Conservation (phyloP, 2,329 filamentous ascomycete genomes). For the Hymenoscyphus albidus region DNA sequence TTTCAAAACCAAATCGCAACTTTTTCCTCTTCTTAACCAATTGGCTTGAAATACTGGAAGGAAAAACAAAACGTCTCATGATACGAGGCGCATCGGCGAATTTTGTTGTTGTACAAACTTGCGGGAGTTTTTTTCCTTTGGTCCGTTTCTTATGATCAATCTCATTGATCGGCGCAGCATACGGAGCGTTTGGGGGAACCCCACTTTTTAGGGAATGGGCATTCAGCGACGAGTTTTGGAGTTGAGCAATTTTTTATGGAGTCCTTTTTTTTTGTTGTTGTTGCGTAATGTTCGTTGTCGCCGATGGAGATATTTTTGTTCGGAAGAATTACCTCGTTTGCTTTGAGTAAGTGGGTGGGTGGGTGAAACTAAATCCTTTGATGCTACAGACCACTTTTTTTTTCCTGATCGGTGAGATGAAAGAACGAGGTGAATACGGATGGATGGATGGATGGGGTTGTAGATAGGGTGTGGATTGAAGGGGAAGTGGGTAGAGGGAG, state of each 20-base stretch:
- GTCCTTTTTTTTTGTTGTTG: neutral
- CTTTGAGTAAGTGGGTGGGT: neutral
- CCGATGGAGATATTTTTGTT: neutral
- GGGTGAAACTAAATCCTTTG: neutral
- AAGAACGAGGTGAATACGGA: no score
- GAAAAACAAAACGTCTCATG: constrained; percentile 4
- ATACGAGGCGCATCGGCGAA: constrained; percentile 4
- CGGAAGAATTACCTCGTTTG: neutral
- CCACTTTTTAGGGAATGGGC: neutral
- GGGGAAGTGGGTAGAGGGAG: no score
- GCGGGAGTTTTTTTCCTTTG: constrained; percentile 2
- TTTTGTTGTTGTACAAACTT: no score
- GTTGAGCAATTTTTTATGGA: constrained; percentile 5
- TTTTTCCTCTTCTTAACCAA: constrained; percentile 1
- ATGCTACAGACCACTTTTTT: no score
- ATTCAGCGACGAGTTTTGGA: constrained; percentile 21
- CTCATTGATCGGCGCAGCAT: constrained; percentile 10
- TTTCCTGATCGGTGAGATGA: no score
- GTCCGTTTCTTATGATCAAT: neutral
- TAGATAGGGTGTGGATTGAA: no score
- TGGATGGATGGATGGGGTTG: no score
- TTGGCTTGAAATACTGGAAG: neutral
- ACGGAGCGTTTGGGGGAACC: constrained; percentile 6
- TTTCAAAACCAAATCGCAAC: neutral
- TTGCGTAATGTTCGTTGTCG: neutral